Evolutionary conservation across 2,329 filamentous ascomycete genomes (phyloP), one percentile per base, ranked within the genome.

Genomic region (Colletotrichum sp.): DNA sequence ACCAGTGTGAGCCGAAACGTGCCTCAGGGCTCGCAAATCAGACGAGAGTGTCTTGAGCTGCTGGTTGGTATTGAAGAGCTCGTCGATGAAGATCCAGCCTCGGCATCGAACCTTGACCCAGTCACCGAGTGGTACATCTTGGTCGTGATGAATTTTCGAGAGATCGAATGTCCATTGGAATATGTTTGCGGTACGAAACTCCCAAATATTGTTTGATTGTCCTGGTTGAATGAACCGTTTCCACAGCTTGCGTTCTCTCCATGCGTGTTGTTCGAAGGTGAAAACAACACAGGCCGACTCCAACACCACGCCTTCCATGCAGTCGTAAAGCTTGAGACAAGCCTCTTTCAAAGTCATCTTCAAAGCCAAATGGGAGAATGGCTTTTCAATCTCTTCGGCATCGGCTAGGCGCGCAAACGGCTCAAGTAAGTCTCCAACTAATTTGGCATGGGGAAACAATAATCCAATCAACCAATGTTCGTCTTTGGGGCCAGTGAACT

Each of bases 81-180:
- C 3, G 0, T 15, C 1, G n/a, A 25, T 55, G 19, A 55, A 19
- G 6, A 0, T 6, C 5, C 19, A 3, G 8, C 19, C 6, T 25
- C 9, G 9, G 22, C 22, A 55, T 55, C 48, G 48, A 3, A 55
- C 5, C 12, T 55, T 15, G 11, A 15, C 1, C n/a, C 48, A 22
- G 1, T 25, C 48, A 25, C 2, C 48, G 11, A 8, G 1, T 1
- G 15, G 4, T 5, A 8, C 19, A 16, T 1, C 15, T 36, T 15
- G 1, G 5, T 36, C 2, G 5, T 3, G 13, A 36, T 15, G 6
- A 6, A 15, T 15, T 5, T 7, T 36, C 34, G 13, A 3, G 13
- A 1, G 6, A 39, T 16, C 6, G 7, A 6, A 39, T 16, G 7
- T 16, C 48, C 48, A 8, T 2, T 19, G 15, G 15, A 8, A 16